Base-by-base conservation (phyloP, 768 basidiomycete genomes). In the Tylopilus cervinicoccineus region DNA sequence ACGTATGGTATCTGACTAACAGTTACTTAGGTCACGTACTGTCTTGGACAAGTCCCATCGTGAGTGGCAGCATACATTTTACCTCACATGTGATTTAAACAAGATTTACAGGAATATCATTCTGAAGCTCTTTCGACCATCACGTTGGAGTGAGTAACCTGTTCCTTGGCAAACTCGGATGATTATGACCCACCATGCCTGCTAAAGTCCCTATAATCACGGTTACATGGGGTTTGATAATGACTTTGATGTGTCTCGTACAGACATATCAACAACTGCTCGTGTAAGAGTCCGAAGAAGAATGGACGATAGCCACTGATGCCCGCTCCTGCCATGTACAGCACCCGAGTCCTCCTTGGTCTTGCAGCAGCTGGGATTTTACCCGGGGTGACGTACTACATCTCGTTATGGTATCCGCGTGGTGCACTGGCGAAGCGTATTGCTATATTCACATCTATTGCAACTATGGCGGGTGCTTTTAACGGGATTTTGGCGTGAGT, bases 381-480 rank as follows among this genome's bases (percentile, higher is more conserved):
- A 42, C 69, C 72, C 0, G 70, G 70, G 3, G 58, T 73, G 43
- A 58, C 68, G 12, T 77, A 66, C 51, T 72, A 70, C 27, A 59
- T 81, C 27, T 78, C 78, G 4, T 62, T 76, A 38, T 84, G 81
- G 81, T 80, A 87, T 60, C 73, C 78, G 10, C 69, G 77, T 36
- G 64, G 68, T 33, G 82, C 83, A 55, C 76, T 76, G 38, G 80
- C 76, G 12, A 66, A 65, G 50, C 76, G 83, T 31, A 69, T 79
- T 29, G 79, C 82, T 1, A 61, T 83, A 16, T 83, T 85, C 70
- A 74, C 77, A 62, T 75, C 76, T 14, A 77, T 78, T 40, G 78
- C 80, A 14, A 81, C 78, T 2, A 50, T 77, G 38, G 75, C 78
- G 20, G 81, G 72, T 31, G 64, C 67, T 47, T 78, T 68, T 55